phyloP scores from a whole-genome alignment of 78 protist genomes.

The Dictyostelium citrinum region DNA sequence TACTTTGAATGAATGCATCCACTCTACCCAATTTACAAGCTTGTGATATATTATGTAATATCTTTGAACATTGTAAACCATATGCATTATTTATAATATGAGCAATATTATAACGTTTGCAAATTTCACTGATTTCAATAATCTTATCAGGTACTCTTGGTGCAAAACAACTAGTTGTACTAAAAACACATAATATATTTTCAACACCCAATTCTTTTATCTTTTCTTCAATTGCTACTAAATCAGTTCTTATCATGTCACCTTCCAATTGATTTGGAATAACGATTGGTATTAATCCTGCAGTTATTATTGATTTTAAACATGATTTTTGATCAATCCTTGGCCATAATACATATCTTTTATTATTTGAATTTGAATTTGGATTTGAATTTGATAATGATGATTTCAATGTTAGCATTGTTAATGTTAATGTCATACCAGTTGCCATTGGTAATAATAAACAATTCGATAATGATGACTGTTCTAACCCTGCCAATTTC shows the following conservation, averaged over 20 bases:
- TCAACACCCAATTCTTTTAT: slow-evolving; percentile 80
- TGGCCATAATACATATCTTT: slow-evolving; percentile 93
- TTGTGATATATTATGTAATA: slow-evolving; percentile 53
- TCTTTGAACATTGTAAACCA: slow-evolving; percentile 92
- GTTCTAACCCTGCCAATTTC: slow-evolving; percentile 52
- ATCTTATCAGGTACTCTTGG: slow-evolving; percentile 97
- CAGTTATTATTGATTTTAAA: slow-evolving; percentile 95
- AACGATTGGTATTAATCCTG: slow-evolving; percentile 89
- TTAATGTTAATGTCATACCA: slow-evolving; percentile 95
- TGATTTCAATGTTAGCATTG: slow-evolving; percentile 84
- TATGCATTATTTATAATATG: slow-evolving; percentile 99
- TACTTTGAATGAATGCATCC: slow-evolving; percentile 95
- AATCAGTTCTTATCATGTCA: slow-evolving; percentile 85
- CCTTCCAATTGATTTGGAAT: slow-evolving; percentile 80
- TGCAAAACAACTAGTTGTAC: slow-evolving; percentile 98
- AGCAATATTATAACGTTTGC: slow-evolving; percentile 81
- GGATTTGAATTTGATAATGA: background rate
- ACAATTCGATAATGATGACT: slow-evolving; percentile 1
- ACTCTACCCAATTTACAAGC: slow-evolving; percentile 84
- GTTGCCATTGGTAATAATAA: slow-evolving; percentile 97
- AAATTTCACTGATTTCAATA: slow-evolving; percentile 87
- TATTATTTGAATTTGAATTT: background rate
- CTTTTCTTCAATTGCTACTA: slow-evolving; percentile 20
- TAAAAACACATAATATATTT: slow-evolving; percentile 89
- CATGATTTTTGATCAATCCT: slow-evolving; percentile 99